Base-by-base conservation (phyloP, 139 green algal species). In the Coelastrella sp. region DNA sequence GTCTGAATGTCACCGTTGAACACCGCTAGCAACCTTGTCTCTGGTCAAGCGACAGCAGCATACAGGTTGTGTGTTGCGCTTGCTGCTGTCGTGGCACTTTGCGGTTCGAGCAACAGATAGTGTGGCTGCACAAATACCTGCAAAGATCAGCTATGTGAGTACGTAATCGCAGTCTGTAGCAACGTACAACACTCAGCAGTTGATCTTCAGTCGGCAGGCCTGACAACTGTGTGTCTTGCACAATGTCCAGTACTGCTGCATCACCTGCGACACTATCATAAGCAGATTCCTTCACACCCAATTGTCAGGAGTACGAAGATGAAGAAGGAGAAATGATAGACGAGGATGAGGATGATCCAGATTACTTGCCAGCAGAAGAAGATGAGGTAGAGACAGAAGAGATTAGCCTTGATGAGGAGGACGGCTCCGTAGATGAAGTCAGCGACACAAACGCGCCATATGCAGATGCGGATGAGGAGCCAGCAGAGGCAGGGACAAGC, bases 391-490 rank as follows among this genome's bases (percentile, higher is more conserved):
- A 84, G 38, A 17, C 45, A n/a, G 77, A 68, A 23, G 50, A 74
- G 5, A 62, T 40, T 19, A 37, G 32, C 30, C 35, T 17, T 48
- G 60, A 38, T 8, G 78, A 74, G n/a, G 60, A 45, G 2, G 40
- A 11, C n/a, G 27, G 5, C 25, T 32, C 15, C 6, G 27, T 64
- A 41, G 78, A 45, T 21, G 78, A 63, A 21, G 38, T 74, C 37
- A 74, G 62, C 30, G 78, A 84, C 59, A 74, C 78, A 45, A 75
- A 84, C 15, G 78, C 78, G 34, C 60, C 78, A 5, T 75, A 76
- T 50, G 78, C 78, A 38, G 78, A 74, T 17, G 66, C 7, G 27
- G 32, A 17, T 41, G n/a, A 66, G 74, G 21, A 43, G 25, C 43
- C 9, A 37, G 40, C 7, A 3, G 41, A 40, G 30, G 37, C 43